Conservation (phyloP, 768 basidiomycete genomes). For the Tricholoma hemisulphureum region DNA sequence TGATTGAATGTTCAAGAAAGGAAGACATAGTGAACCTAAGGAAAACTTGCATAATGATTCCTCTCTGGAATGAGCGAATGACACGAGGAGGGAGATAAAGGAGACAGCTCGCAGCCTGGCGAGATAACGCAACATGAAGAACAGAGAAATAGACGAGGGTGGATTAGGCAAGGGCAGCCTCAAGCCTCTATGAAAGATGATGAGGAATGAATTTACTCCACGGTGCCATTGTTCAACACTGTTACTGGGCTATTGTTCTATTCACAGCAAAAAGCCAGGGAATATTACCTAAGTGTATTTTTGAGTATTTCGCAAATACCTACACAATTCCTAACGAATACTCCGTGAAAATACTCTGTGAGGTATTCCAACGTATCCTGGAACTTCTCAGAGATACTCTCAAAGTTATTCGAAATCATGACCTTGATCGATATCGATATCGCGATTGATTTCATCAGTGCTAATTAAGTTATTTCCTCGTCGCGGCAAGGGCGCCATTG, state of each 20-base stretch:
- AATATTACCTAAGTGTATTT: neutral
- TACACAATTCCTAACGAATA: neutral
- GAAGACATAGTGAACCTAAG: neutral
- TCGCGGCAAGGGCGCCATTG: too few species aligned
- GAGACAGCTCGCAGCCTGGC: slow-evolving; percentile 71
- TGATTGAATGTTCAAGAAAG: slow-evolving; percentile 12
- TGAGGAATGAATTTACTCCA: neutral
- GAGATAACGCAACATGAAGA: slow-evolving; percentile 36
- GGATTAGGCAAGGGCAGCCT: neutral
- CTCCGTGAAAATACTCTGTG: too few species aligned
- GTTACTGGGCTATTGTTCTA: neutral
- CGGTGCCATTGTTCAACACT: neutral
- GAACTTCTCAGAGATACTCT: neutral
- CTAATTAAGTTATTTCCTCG: too few species aligned
- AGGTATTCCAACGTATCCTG: neutral
- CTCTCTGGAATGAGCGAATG: slow-evolving; percentile 47
- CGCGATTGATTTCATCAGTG: too few species aligned
- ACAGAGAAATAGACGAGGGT: neutral
- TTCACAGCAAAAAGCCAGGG: neutral
- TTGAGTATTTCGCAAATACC: neutral
- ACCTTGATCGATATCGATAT: too few species aligned
- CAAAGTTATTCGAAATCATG: too few species aligned
- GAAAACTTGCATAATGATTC: slow-evolving; percentile 58
- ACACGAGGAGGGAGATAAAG: slow-evolving; percentile 36
- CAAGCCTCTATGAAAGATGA: neutral